These are phyloP conservation scores for Trametes pubescens DNA, from an alignment of 1,284 basidiomycete genomes.

Conservation along the genomic window DNA sequence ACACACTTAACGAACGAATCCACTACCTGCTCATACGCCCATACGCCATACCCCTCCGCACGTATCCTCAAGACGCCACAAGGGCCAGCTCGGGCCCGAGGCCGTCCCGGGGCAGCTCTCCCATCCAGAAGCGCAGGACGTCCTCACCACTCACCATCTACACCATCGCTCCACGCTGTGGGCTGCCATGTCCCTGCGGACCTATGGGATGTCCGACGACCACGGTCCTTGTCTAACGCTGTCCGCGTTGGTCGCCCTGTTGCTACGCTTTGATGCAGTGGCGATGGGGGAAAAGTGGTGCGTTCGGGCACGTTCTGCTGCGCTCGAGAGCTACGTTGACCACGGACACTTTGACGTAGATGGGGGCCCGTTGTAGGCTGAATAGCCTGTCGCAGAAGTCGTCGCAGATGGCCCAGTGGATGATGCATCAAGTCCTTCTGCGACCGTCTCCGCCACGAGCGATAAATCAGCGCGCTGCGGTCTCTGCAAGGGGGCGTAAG, in stretches of 20 bases:
- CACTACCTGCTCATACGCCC: background rate
- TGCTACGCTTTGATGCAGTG: background rate
- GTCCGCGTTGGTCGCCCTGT: background rate
- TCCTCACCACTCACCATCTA: background rate
- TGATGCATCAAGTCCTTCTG: background rate
- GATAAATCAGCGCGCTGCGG: background rate
- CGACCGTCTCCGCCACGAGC: background rate
- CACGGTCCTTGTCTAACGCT: background rate
- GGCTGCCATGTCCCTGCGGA: background rate
- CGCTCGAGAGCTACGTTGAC: background rate
- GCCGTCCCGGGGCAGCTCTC: background rate
- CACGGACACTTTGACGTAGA: background rate
- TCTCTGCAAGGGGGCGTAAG: background rate
- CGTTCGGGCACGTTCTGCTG: background rate
- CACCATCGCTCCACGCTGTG: background rate
- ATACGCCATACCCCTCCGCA: no score
- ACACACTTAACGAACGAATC: no score
- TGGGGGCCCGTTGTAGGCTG: background rate
- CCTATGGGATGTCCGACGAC: background rate
- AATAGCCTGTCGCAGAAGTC: background rate
- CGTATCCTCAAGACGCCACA: no score
- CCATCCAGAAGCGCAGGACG: background rate
- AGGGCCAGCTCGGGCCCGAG: no score
- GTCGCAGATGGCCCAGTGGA: background rate
- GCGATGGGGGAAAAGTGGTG: background rate